These are phyloP conservation scores for Blastobotrys illinoisensis DNA, from an alignment of 1,139 yeast genomes.

Conservation along the genomic window DNA sequence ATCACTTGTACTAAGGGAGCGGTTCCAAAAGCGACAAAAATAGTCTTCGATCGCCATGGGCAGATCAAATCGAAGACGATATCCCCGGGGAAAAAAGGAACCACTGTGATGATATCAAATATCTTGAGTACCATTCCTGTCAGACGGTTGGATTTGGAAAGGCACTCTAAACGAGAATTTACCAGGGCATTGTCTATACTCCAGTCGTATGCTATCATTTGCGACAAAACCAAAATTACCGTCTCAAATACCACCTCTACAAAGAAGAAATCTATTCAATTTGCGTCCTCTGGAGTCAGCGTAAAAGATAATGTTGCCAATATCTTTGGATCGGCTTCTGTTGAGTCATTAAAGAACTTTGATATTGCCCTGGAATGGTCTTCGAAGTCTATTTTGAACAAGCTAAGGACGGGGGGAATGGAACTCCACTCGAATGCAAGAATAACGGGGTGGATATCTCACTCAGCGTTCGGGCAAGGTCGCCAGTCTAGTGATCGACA, in stretches of 20 bases:
- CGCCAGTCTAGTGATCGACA: conserved; percentile 71
- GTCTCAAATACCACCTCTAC: conserved; percentile 49
- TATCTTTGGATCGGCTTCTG: conserved; percentile 64
- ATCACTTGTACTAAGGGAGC: conserved; percentile 47
- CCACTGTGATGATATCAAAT: conserved; percentile 44
- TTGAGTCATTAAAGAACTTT: conserved; percentile 51
- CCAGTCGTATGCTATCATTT: conserved; percentile 64
- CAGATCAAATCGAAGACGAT: conserved; percentile 36
- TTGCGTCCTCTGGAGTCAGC: conserved; percentile 36
- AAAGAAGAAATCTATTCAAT: conserved; percentile 46
- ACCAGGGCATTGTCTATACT: conserved; percentile 55
- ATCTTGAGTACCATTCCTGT: conserved; percentile 60
- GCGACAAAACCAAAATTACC: conserved; percentile 50
- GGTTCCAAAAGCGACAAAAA: conserved; percentile 53
- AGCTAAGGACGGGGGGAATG: conserved; percentile 4
- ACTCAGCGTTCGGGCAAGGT: conserved; percentile 72
- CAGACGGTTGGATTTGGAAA: conserved; percentile 61
- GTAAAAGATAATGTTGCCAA: conserved; percentile 54
- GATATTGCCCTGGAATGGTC: conserved; percentile 24
- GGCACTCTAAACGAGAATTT: conserved; percentile 67
- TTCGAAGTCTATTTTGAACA: conserved; percentile 9
- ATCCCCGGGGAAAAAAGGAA: conserved; percentile 43
- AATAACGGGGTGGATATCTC: conserved; percentile 60
- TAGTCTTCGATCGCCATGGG: conserved; percentile 55
- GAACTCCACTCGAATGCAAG: conserved; percentile 1